Evolutionary conservation across 108 stramenopile genomes (phyloP).

Genomic region (Mayamaea pseudoterrestris): DNA sequence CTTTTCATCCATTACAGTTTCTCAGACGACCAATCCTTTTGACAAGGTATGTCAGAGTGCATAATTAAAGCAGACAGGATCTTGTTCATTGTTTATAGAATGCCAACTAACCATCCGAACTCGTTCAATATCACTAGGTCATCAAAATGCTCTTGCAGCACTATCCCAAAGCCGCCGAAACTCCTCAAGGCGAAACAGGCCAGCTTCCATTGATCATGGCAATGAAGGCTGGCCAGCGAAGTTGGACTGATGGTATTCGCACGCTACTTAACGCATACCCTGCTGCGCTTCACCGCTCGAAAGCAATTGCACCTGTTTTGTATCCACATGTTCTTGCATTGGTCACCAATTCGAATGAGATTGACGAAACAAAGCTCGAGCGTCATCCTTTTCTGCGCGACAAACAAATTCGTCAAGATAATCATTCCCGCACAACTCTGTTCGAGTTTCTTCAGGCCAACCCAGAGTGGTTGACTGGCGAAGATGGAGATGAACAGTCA

Average conservation of each 20-base stretch:
- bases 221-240: slow-evolving; percentile 14
- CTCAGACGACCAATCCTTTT: slow-evolving; percentile 12
- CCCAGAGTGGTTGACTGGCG: no score
- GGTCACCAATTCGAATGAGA: slow-evolving; percentile 9
- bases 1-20: slow-evolving; percentile 5
- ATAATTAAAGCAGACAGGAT: no score
- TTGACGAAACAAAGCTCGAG: no score
- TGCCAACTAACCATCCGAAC: no score
- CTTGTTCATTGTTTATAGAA: no score
- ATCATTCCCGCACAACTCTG: slow-evolving; percentile 7
- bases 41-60: no score
- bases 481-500: slow-evolving; percentile 3
- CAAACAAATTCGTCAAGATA: slow-evolving; percentile 1
- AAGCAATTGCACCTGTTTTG: slow-evolving; percentile 7
- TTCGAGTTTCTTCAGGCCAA: slow-evolving; percentile 18
- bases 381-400: not conserved
- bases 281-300: slow-evolving; percentile 19
- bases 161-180: slow-evolving; percentile 29
- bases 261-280: slow-evolving; percentile 27
- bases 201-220: slow-evolving; percentile 30
- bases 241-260: slow-evolving; percentile 29
- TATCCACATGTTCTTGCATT: slow-evolving; percentile 25
- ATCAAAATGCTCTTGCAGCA: slow-evolving; percentile 23
- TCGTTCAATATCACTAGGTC: no score
- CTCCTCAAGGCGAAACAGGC: slow-evolving; percentile 21